These are phyloP conservation scores for Beauveria australis DNA, from an alignment of 2,329 filamentous ascomycete genomes.

Conservation along the genomic window DNA sequence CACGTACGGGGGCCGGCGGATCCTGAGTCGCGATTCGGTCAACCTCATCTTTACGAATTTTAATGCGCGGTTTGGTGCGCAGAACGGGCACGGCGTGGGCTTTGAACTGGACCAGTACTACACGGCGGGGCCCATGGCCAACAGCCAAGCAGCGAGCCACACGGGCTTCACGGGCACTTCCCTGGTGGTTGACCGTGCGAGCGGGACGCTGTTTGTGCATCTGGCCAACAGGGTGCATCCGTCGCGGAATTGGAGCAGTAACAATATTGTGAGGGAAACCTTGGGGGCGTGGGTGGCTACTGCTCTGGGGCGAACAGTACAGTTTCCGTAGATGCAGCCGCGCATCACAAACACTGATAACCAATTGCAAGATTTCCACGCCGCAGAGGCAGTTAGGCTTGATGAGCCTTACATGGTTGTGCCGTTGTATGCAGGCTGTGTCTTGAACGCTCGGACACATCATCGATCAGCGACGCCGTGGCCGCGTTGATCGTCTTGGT, in stretches of 20 bases:
- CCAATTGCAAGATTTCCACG: no score
- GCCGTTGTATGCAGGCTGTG: neutral
- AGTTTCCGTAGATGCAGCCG: slow-evolving; percentile 9
- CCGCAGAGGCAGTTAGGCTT: no score
- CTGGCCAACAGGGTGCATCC: slow-evolving; percentile 18
- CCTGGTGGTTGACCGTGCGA: slow-evolving; percentile 18
- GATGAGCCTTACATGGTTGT: no score
- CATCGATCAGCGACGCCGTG: neutral
- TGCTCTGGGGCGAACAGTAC: slow-evolving; percentile 13
- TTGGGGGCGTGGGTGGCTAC: slow-evolving; percentile 15
- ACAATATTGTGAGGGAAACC: slow-evolving; percentile 19
- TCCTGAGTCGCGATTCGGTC: slow-evolving; percentile 21
- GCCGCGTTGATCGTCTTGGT: neutral
- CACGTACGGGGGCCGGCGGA: slow-evolving; percentile 22
- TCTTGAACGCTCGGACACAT: neutral
- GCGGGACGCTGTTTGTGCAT: slow-evolving; percentile 16
- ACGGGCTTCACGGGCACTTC: slow-evolving; percentile 19
- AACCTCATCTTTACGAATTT: slow-evolving; percentile 26
- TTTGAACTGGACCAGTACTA: slow-evolving; percentile 26
- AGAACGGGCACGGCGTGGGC: slow-evolving; percentile 21
- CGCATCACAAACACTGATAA: neutral
- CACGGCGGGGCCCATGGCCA: slow-evolving; percentile 22
- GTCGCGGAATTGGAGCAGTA: slow-evolving; percentile 23
- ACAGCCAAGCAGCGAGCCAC: slow-evolving; percentile 17
- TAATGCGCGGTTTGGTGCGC: slow-evolving; percentile 20